Conservation (phyloP, 768 basidiomycete species). For the Boletus subcaerulescens region DNA sequence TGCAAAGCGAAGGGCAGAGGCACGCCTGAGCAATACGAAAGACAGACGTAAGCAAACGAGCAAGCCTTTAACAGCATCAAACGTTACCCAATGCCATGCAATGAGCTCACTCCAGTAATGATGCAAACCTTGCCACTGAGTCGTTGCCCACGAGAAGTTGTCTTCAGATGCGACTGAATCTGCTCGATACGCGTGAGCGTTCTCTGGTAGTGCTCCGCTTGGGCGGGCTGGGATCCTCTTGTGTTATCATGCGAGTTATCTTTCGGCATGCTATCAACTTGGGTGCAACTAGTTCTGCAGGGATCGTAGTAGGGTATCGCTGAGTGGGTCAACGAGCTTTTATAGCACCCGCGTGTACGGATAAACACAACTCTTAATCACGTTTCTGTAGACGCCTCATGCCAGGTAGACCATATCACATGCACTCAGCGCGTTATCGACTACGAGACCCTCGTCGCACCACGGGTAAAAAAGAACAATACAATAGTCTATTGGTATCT, state of each 20-base stretch:
- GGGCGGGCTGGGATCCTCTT: slow-evolving; percentile 11
- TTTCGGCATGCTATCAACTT: slow-evolving; percentile 11
- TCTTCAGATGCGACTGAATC: slow-evolving; percentile 65
- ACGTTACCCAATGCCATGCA: slow-evolving; percentile 82
- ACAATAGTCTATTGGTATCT: slow-evolving; percentile 10
- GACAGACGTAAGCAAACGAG: slow-evolving; percentile 3
- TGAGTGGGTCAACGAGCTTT: background rate
- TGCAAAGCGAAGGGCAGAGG: slow-evolving; percentile 68
- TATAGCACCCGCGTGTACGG: too few species aligned
- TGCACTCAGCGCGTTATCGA: too few species aligned
- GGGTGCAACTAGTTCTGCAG: background rate
- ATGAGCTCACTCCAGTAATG: slow-evolving; percentile 83
- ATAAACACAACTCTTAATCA: too few species aligned
- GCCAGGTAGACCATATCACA: too few species aligned
- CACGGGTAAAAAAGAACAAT: background rate
- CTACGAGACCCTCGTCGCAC: background rate
- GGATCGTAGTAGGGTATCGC: background rate
- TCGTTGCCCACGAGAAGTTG: slow-evolving; percentile 48
- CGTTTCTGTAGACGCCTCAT: too few species aligned
- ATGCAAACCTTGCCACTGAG: slow-evolving; percentile 80
- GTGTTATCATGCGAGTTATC: background rate
- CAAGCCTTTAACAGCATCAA: slow-evolving; percentile 1
- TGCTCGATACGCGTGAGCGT: slow-evolving; percentile 65
- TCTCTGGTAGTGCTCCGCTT: slow-evolving; percentile 54
- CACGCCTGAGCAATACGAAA: slow-evolving; percentile 48